phyloP scores from a whole-genome alignment of 768 basidiomycete species.

The Suillus sp. region DNA sequence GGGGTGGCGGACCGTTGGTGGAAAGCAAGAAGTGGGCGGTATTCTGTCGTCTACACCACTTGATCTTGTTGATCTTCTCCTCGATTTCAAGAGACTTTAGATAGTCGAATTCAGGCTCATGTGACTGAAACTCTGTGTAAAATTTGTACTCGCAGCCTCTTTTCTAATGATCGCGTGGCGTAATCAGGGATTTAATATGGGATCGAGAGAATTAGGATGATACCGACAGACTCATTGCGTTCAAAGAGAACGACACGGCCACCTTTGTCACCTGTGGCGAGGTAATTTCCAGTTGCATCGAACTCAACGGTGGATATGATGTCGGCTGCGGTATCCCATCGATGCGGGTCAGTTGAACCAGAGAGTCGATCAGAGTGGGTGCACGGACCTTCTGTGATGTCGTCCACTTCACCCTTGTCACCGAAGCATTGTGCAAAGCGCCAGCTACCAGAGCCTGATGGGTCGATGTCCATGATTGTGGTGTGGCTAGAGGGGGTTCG shows the following conservation, averaged over 20 bases:
- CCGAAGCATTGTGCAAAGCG: slow-evolving; percentile 99
- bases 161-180: slow-evolving; percentile 64
- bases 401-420: slow-evolving; percentile 99
- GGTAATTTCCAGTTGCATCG: slow-evolving; percentile 98
- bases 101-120: slow-evolving; percentile 99
- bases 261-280: slow-evolving; percentile 99
- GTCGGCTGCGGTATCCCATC: slow-evolving; percentile 66
- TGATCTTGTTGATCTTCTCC: slow-evolving; percentile 99
- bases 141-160: slow-evolving; percentile 99
- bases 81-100: slow-evolving; percentile 99
- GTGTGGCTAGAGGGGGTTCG: slow-evolving; percentile 21
- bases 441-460: slow-evolving; percentile 87
- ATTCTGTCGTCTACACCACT: slow-evolving; percentile 99
- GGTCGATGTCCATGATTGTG: slow-evolving; percentile 78
- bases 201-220: slow-evolving; percentile 12
- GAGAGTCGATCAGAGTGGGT: slow-evolving; percentile 25
- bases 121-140: slow-evolving; percentile 99
- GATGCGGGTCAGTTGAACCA: slow-evolving; percentile 18
- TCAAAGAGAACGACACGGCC: slow-evolving; percentile 98
- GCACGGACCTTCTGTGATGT: slow-evolving; percentile 93
- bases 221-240: slow-evolving; percentile 90
- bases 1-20: slow-evolving; percentile 78
- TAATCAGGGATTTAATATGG: slow-evolving; percentile 32
- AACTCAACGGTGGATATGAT: slow-evolving; percentile 99
- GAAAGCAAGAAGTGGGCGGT: slow-evolving; percentile 95